Percentiles rank a stretch among this genome's conserved stretches.
Conservation (phyloP, 2,329 filamentous ascomycete genomes). For the Myriosclerotinia curreyana region DNA sequence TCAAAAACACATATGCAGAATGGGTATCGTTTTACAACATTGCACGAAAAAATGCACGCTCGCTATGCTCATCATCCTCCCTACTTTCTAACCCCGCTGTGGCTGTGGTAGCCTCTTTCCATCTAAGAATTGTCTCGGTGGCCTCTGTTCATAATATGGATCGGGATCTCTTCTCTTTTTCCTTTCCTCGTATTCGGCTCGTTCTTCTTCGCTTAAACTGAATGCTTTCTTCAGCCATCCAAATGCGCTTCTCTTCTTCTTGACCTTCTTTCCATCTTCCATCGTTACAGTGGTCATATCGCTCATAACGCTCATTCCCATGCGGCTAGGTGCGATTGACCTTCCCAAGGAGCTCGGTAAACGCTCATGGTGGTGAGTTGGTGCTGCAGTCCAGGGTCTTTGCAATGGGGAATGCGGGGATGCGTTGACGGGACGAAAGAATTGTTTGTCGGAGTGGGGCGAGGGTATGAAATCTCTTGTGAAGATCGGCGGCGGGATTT, state of each 20-base stretch:
- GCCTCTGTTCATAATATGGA: slow-evolving; percentile 25
- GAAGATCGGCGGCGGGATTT: slow-evolving; percentile 23
- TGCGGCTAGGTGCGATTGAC: slow-evolving; percentile 35
- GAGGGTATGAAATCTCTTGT: slow-evolving; percentile 30
- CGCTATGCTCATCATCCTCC: slow-evolving; percentile 12
- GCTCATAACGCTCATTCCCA: slow-evolving; percentile 52
- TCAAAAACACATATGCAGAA: slow-evolving; percentile 15
- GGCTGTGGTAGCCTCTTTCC: slow-evolving; percentile 28
- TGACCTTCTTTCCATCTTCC: slow-evolving; percentile 44
- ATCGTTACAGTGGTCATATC: slow-evolving; percentile 47
- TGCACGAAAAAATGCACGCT: slow-evolving; percentile 5
- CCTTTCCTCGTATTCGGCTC: slow-evolving; percentile 56
- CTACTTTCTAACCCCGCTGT: slow-evolving; percentile 1
- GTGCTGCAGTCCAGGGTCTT: slow-evolving; percentile 39
- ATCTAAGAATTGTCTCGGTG: slow-evolving; percentile 31
- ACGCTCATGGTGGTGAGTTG: slow-evolving; percentile 29
- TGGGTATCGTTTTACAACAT: slow-evolving; percentile 22
- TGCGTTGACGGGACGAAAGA: slow-evolving; percentile 60
- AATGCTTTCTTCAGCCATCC: slow-evolving; percentile 69
- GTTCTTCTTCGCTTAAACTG: slow-evolving; percentile 61
- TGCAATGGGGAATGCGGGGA: slow-evolving; percentile 63
- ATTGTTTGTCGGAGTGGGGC: slow-evolving; percentile 53
- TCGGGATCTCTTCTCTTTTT: slow-evolving; percentile 37
- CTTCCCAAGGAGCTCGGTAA: slow-evolving; percentile 29
- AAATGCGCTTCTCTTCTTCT: slow-evolving; percentile 66